phyloP scores from a whole-genome alignment of 2,329 filamentous ascomycete genomes.

The Penicillium verrucosum region DNA sequence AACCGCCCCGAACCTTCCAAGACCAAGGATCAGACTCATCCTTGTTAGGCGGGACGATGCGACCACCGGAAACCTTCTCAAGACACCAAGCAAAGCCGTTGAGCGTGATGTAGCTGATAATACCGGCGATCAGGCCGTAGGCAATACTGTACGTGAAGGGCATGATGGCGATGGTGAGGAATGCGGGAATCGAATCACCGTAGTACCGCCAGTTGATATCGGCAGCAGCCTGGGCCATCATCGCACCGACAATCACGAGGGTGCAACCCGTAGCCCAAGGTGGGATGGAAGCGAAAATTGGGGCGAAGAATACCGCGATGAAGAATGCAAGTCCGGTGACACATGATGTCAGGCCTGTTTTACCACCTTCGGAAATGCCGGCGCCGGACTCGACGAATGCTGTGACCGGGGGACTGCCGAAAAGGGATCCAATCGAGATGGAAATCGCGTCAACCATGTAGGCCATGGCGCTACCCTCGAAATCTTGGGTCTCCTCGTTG shows the following conservation, averaged over 20 bases:
- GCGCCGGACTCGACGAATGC: slow-evolving; percentile 88
- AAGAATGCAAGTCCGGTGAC: slow-evolving; percentile 79
- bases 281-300: slow-evolving; percentile 85
- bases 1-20: slow-evolving; percentile 69
- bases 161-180: slow-evolving; percentile 80
- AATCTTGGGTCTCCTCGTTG: slow-evolving; percentile 79
- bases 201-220: slow-evolving; percentile 89
- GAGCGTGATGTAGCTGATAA: slow-evolving; percentile 71
- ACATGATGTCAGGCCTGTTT: slow-evolving; percentile 80
- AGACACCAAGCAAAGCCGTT: slow-evolving; percentile 70
- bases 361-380: slow-evolving; percentile 82
- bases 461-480: slow-evolving; percentile 77
- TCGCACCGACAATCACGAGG: slow-evolving; percentile 79
- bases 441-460: slow-evolving; percentile 77
- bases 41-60: slow-evolving; percentile 71
- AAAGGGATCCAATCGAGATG: slow-evolving; percentile 74
- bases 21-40: slow-evolving; percentile 77
- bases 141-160: slow-evolving; percentile 88
- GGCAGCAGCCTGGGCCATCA: slow-evolving; percentile 75
- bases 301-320: slow-evolving; percentile 82
- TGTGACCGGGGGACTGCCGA: slow-evolving; percentile 77
- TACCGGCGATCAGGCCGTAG: slow-evolving; percentile 78
- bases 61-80: slow-evolving; percentile 63
- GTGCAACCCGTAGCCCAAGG: slow-evolving; percentile 87
- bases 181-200: slow-evolving; percentile 79